Evolutionary conservation across 306 rosid genomes (phyloP).

Genomic region (Quercus mongolica): DNA sequence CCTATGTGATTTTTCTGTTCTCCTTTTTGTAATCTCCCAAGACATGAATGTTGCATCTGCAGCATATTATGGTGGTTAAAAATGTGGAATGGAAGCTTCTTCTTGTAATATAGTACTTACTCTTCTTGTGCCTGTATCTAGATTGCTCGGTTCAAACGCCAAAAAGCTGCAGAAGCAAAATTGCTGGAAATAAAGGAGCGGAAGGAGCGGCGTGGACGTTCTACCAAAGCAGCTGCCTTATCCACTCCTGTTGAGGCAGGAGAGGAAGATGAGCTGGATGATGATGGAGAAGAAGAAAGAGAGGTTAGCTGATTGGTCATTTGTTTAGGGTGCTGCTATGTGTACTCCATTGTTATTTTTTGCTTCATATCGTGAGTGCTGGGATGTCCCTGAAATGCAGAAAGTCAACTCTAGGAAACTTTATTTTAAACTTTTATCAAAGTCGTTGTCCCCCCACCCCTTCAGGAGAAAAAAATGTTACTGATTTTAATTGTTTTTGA

Average conservation of each 20-base stretch:
- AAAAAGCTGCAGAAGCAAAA: constrained; percentile 84
- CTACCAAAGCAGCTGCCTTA: constrained; percentile 83
- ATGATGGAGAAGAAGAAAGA: constrained; percentile 94
- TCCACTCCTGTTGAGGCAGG: constrained; percentile 92
- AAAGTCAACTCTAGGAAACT: background rate
- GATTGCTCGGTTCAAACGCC: constrained; percentile 88
- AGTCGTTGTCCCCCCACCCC: background rate
- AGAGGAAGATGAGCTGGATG: constrained; percentile 86
- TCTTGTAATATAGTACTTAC: constrained; percentile 12
- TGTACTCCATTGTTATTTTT: constrained; percentile 11
- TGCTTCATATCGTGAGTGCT: background rate
- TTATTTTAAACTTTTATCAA: background rate
- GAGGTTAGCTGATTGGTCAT: constrained; percentile 59
- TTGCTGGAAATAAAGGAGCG: constrained; percentile 91
- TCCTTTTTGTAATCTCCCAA: background rate
- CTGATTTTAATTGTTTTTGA: background rate
- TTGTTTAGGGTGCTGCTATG: constrained; percentile 3
- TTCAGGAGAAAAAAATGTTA: background rate
- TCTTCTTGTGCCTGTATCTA: constrained; percentile 26
- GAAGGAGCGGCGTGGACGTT: constrained; percentile 89
- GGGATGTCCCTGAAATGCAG: background rate
- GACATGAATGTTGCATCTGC: constrained; percentile 13
- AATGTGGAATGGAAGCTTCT: constrained; percentile 1
- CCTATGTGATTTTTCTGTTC: constrained; percentile 1
- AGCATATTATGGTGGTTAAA: background rate